phyloP scores from a whole-genome alignment of 306 rosid genomes.

The Alnus glutinosa region DNA sequence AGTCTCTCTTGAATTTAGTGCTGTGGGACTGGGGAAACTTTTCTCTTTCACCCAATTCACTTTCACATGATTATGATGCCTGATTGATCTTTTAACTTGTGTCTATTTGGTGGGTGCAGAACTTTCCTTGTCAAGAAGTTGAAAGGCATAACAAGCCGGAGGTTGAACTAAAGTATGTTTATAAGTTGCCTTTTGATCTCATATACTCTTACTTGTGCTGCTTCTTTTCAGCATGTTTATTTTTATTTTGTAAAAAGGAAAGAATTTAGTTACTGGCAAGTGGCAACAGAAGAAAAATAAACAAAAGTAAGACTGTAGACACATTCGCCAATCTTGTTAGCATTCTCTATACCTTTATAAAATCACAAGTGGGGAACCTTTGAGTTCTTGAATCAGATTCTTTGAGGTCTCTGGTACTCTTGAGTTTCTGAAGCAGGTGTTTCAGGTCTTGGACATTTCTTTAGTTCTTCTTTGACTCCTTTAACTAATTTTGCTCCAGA shows the following conservation, averaged over 20 bases:
- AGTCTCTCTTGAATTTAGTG: background rate
- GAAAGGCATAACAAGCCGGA: slow-evolving; percentile 99
- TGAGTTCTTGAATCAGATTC: background rate
- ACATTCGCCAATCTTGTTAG: background rate
- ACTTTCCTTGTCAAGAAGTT: slow-evolving; percentile 98
- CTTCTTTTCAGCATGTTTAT: background rate
- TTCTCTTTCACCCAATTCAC: background rate
- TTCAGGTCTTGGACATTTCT: background rate
- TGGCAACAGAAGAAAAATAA: background rate
- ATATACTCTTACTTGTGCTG: background rate
- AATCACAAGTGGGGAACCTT: background rate
- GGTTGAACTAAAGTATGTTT: slow-evolving; percentile 84
- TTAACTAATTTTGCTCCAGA: background rate
- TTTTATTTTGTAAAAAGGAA: background rate
- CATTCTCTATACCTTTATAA: background rate
- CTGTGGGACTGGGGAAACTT: background rate
- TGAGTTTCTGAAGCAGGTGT: background rate
- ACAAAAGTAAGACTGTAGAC: background rate
- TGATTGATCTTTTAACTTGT: background rate
- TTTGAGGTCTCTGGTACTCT: background rate
- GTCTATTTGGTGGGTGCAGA: slow-evolving; percentile 43
- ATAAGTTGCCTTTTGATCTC: slow-evolving; percentile 12
- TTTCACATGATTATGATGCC: background rate
- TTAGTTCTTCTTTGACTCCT: background rate
- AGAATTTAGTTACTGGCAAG: background rate